phyloP scores from a whole-genome alignment of 345 rosid species.

The Salix koriyanagi region DNA sequence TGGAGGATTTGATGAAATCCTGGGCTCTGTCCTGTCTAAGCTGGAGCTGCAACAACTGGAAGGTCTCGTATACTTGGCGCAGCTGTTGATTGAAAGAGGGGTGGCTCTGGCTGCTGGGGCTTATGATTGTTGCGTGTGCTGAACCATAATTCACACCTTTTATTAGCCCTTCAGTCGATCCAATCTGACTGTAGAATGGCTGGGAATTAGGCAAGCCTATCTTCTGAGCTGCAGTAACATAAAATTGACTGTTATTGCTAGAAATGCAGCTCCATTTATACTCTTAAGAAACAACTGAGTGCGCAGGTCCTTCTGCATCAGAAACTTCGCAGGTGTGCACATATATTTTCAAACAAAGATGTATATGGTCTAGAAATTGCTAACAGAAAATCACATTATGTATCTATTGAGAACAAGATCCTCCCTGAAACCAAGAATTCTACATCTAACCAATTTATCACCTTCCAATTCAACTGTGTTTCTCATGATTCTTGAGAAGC shows the following conservation, averaged over 20 bases:
- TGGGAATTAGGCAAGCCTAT: constrained; percentile 37
- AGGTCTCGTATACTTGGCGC: constrained; percentile 56
- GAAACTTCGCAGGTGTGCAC: no score
- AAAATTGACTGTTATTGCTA: background rate
- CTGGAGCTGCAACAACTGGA: constrained; percentile 51
- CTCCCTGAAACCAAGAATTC: background rate
- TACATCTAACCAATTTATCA: no score
- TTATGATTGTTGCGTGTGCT: constrained; percentile 52
- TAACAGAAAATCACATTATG: no score
- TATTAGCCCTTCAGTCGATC: constrained; percentile 37
- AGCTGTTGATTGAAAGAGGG: constrained; percentile 64
- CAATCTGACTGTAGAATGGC: constrained; percentile 50
- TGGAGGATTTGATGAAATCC: constrained; percentile 37
- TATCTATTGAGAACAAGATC: no score
- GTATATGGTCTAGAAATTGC: no score
- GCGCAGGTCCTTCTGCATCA: no score
- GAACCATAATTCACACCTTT: constrained; percentile 55
- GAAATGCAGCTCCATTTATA: background rate
- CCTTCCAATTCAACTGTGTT: background rate
- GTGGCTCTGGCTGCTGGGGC: constrained; percentile 30
- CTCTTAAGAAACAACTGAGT: background rate
- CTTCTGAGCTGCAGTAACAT: constrained; percentile 42
- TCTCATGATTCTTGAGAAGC: background rate
- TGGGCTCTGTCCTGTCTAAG: constrained; percentile 28
- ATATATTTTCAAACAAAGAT: no score